Evolutionary conservation across 2,329 filamentous ascomycete species (phyloP).

Genomic region (Xylariales sp.): DNA sequence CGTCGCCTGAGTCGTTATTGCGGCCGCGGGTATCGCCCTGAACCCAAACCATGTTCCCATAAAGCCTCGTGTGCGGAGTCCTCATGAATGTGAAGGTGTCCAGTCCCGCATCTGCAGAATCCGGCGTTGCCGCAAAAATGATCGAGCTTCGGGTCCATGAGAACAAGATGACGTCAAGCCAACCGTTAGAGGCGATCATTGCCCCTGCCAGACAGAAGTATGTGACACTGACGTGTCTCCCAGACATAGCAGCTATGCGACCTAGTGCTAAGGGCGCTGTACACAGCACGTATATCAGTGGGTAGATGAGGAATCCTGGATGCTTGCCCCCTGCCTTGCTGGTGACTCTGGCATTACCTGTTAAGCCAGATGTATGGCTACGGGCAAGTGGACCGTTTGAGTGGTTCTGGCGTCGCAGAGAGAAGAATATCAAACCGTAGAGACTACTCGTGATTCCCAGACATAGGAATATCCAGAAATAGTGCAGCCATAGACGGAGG

Average conservation of each 20-base stretch:
- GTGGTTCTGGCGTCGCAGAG: slow-evolving; percentile 19
- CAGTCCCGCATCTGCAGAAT: not conserved
- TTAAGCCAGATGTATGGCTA: not conserved
- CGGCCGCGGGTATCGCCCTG: slow-evolving; percentile 17
- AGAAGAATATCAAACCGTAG: slow-evolving; percentile 33
- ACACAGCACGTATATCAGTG: slow-evolving; percentile 64
- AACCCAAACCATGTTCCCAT: slow-evolving; percentile 28
- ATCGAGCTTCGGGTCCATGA: slow-evolving; percentile 20
- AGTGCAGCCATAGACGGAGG: slow-evolving; percentile 55
- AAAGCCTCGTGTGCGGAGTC: slow-evolving; percentile 16
- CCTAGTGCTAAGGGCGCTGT: slow-evolving; percentile 62
- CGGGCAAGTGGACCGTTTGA: not conserved
- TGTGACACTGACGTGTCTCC: slow-evolving; percentile 40
- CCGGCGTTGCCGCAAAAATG: slow-evolving; percentile 4
- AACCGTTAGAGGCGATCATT: slow-evolving; percentile 52
- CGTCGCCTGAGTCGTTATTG: not conserved
- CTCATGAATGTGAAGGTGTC: slow-evolving; percentile 23
- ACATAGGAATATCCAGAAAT: slow-evolving; percentile 55
- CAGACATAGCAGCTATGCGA: slow-evolving; percentile 59
- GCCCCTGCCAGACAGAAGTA: slow-evolving; percentile 57
- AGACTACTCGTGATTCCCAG: slow-evolving; percentile 29
- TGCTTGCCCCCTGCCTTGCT: slow-evolving; percentile 24
- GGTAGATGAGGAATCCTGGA: slow-evolving; percentile 61
- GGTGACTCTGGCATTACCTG: not conserved
- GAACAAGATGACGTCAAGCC: slow-evolving; percentile 49